Conservation (phyloP, 2,329 filamentous ascomycete genomes). For the Pseudopyrenochaeta lycopersici region DNA sequence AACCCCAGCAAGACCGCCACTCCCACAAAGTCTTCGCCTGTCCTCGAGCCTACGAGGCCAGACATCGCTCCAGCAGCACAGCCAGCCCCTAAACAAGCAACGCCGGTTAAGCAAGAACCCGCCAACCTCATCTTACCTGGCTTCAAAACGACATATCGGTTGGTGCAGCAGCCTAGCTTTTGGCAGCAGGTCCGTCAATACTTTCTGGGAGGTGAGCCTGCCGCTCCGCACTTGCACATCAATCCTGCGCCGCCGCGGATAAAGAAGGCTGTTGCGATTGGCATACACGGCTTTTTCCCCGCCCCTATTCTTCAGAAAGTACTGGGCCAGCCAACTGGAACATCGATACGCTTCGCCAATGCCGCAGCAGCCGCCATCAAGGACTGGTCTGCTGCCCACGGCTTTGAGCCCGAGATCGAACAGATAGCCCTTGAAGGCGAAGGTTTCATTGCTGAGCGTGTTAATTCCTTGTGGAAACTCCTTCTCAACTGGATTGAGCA, state of each 20-base stretch:
- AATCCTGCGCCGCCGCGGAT: slow-evolving; percentile 75
- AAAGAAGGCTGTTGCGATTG: slow-evolving; percentile 88
- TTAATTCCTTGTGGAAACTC: slow-evolving; percentile 93
- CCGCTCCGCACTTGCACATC: slow-evolving; percentile 74
- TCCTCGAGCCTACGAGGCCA: slow-evolving; percentile 34
- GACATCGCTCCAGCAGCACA: slow-evolving; percentile 40
- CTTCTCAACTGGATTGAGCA: slow-evolving; percentile 94
- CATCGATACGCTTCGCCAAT: slow-evolving; percentile 90
- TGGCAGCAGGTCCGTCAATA: slow-evolving; percentile 54
- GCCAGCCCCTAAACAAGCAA: slow-evolving; percentile 30
- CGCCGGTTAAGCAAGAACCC: slow-evolving; percentile 45
- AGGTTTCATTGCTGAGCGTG: slow-evolving; percentile 87
- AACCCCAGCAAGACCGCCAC: slow-evolving; percentile 50
- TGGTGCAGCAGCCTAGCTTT: slow-evolving; percentile 55
- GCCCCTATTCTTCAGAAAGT: slow-evolving; percentile 87
- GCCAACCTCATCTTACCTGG: slow-evolving; percentile 75
- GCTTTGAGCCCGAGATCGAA: slow-evolving; percentile 83
- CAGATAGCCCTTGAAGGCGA: slow-evolving; percentile 96
- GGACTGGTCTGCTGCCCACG: slow-evolving; percentile 75
- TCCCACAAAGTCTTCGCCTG: slow-evolving; percentile 38
- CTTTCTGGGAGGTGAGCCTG: slow-evolving; percentile 60
- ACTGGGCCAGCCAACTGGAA: slow-evolving; percentile 93
- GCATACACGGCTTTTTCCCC: slow-evolving; percentile 93
- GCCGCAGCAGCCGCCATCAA: slow-evolving; percentile 85
- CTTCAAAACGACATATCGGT: slow-evolving; percentile 72